Conservation (phyloP, 768 basidiomycete genomes). For the Tylopilus cervinicoccineus region DNA sequence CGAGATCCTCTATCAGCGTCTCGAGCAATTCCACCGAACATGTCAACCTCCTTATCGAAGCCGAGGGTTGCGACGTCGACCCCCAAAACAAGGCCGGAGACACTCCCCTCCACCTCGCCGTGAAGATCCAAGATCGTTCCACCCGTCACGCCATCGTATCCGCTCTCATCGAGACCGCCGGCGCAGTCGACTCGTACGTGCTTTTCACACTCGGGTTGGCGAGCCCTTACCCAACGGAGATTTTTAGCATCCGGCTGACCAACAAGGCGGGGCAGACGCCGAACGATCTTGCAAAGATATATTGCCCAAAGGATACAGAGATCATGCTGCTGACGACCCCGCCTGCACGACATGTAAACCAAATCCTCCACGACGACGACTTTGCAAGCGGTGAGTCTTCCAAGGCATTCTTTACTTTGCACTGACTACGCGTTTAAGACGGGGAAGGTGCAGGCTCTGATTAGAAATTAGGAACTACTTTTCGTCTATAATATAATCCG, state of each 20-base stretch:
- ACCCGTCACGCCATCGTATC: constrained; percentile 20
- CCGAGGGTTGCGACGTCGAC: constrained; percentile 29
- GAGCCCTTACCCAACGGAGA: background rate
- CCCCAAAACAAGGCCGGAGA: constrained; percentile 21
- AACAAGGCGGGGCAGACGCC: constrained; percentile 29
- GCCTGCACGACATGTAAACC: constrained; percentile 11
- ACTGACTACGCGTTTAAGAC: constrained; percentile 3
- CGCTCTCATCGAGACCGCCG: constrained; percentile 21
- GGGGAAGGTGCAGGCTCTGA: constrained; percentile 1
- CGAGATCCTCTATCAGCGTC: constrained; percentile 10
- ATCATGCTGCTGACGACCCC: constrained; percentile 19
- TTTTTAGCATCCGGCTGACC: constrained; percentile 18
- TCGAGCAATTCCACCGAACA: constrained; percentile 13
- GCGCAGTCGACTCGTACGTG: constrained; percentile 23
- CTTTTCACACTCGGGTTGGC: background rate
- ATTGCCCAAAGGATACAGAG: constrained; percentile 14
- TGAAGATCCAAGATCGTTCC: constrained; percentile 12
- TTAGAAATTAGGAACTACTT: background rate
- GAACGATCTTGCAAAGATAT: constrained; percentile 19
- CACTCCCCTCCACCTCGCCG: constrained; percentile 29
- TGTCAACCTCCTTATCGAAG: constrained; percentile 22
- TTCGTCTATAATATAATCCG: background rate
- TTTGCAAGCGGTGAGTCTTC: constrained; percentile 17
- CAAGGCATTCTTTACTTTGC: background rate
- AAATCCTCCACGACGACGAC: constrained; percentile 12